Percentiles rank a stretch among this genome's conserved stretches.
Evolutionary conservation across 495 filamentous ascomycete species (phyloP).

Genomic region (Xylaria sp.): DNA sequence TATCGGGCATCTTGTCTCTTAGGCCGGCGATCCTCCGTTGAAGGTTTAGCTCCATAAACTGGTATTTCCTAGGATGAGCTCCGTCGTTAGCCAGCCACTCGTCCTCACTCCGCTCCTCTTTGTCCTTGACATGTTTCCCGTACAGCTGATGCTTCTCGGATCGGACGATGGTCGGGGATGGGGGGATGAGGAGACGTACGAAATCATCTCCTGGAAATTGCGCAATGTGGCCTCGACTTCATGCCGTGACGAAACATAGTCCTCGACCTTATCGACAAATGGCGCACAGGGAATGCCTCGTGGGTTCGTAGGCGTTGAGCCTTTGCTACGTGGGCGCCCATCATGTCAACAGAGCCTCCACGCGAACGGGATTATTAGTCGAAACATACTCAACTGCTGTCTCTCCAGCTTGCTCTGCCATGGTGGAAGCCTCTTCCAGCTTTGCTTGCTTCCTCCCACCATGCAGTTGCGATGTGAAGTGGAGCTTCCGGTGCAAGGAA

Average conservation of each 20-base stretch:
- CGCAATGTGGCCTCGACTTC: conserved; percentile 90
- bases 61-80: conserved; percentile 76
- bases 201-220: conserved; percentile 99
- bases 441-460: conserved; percentile 5
- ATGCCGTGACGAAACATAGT: conserved; percentile 85
- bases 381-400: conserved; percentile 23
- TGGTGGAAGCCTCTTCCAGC: conserved; percentile 1
- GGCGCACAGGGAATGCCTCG: conserved; percentile 94
- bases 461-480: not conserved
- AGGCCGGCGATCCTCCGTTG: conserved; percentile 81
- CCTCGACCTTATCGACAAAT: conserved; percentile 94
- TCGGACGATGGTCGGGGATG: conserved; percentile 8
- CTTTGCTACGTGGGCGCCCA: conserved; percentile 44
- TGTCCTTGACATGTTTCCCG: not conserved
- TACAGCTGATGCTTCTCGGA: not conserved
- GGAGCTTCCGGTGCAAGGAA: not conserved
- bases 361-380: not conserved
- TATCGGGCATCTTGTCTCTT: conserved; percentile 95
- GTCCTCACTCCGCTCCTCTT: not conserved
- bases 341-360: conserved; percentile 19
- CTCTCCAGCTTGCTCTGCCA: conserved; percentile 27
- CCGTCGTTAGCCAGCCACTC: conserved; percentile 19
- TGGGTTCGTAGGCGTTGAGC: conserved; percentile 76
- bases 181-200: conserved; percentile 62
- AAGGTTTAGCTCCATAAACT: conserved; percentile 98